Evolutionary conservation across 2,329 filamentous ascomycete genomes (phyloP), one percentile per base, ranked within the genome.

Genomic region (Cladosporium velox): DNA sequence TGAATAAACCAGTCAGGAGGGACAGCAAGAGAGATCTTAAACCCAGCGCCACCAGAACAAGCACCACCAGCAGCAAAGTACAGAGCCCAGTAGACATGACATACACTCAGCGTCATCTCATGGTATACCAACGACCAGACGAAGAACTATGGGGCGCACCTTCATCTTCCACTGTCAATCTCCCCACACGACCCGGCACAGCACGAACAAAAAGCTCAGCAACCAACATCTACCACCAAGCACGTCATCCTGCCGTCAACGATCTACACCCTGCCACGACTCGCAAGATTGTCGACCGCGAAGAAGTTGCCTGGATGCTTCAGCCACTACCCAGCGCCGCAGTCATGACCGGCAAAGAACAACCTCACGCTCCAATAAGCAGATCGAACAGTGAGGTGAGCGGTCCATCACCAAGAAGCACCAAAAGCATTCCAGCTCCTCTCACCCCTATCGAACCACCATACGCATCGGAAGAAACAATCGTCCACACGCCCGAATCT

Each of bases 261-360:
- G 78, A 90, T 87, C 65, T 90, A 89, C 15, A 85, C 83, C 44
- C 88, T 86, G 75, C 87, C 82, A 74, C 72, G 2, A 74, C 77
- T 34, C 75, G 73, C 10, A 74, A 70, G 14, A 70, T 76, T 35
- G 59, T 67, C 24, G 70, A 70, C 12, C 66, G 68, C 21, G 87
- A 88, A 64, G 92, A 91, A 67, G 90, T 91, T 64, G 86, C 85
- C 74, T 97, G 93, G 93, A 97, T 97, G 93, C 82, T 96, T 61
- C 92, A 96, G 74, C 93, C 93, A 2, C 92, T 93, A 1, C 93
- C 93, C n/a, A 87, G 90, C 38, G 92, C 93, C 65, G 93, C 90
- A 76, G 84, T 97, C 67, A 97, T 97, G 93, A 91, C 90, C 70
- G 93, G 93, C 70, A 95, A 93, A 76, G 87, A 91, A 41, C 34